A percentile compares a stretch with the other conserved stretches of the same genome.
phyloP scores from a whole-genome alignment of 345 rosid species.

The Cardamine chenopodiifolia region DNA sequence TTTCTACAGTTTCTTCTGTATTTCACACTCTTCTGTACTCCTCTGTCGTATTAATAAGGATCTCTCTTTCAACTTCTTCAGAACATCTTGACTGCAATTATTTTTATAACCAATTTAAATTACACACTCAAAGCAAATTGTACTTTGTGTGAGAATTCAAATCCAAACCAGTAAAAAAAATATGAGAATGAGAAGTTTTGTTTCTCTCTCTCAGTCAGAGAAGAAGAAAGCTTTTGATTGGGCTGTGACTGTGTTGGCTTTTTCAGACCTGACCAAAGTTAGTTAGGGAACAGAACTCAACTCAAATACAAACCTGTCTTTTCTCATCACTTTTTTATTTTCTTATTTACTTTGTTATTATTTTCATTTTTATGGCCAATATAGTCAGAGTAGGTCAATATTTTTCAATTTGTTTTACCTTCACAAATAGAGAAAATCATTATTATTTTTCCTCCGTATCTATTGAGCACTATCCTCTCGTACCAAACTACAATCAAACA shows the following conservation, averaged over 20 bases:
- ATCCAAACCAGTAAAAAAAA: constrained; percentile 4
- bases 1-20: constrained; percentile 30
- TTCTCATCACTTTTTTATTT: constrained; percentile 17
- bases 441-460: not conserved
- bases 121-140: constrained; percentile 1
- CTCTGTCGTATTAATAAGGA: not conserved
- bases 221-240: constrained; percentile 33
- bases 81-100: constrained; percentile 28
- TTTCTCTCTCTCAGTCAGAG: constrained; percentile 24
- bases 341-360: no score
- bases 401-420: not conserved
- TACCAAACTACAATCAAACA: not conserved
- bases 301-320: constrained; percentile 35
- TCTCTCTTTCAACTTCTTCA: constrained; percentile 36
- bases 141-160: constrained; percentile 8
- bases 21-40: constrained; percentile 20
- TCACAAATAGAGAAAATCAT: not conserved
- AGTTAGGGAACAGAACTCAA: constrained; percentile 34
- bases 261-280: constrained; percentile 41
- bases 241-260: constrained; percentile 28
- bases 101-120: not conserved
- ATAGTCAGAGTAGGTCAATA: not conserved
- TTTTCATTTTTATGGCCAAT: not conserved
- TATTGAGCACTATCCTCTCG: not conserved
- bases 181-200: constrained; percentile 33